Evolutionary conservation across 768 basidiomycete genomes (phyloP).

Genomic region (Tricholomella constricta): DNA sequence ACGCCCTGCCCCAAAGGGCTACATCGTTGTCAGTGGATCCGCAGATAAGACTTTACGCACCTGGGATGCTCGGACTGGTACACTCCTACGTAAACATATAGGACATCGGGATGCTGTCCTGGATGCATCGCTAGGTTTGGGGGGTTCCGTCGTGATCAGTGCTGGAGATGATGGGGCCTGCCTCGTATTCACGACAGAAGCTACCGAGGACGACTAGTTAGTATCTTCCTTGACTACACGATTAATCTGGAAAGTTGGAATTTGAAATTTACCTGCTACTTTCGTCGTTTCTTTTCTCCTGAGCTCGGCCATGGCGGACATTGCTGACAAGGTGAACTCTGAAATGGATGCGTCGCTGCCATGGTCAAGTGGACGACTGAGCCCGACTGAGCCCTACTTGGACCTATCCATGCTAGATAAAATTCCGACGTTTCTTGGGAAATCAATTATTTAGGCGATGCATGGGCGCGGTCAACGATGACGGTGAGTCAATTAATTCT

Average conservation of each 20-base stretch:
- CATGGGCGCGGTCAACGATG: too few species aligned
- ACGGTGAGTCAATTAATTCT: too few species aligned
- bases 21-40: conserved; percentile 83
- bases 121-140: conserved; percentile 67
- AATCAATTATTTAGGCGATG: too few species aligned
- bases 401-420: too few species aligned
- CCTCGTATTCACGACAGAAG: conserved; percentile 77
- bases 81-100: conserved; percentile 73
- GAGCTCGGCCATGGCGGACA: too few species aligned
- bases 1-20: conserved; percentile 72
- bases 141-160: conserved; percentile 77
- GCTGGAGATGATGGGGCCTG: conserved; percentile 91
- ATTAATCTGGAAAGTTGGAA: not conserved
- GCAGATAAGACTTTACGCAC: conserved; percentile 86
- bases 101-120: conserved; percentile 84
- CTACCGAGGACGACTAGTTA: conserved; percentile 33
- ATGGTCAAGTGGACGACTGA: too few species aligned
- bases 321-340: too few species aligned
- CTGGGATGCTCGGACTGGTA: conserved; percentile 90
- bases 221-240: not conserved
- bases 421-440: too few species aligned
- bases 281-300: too few species aligned
- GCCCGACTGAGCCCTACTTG: too few species aligned
- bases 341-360: too few species aligned
- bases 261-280: too few species aligned